Evolutionary conservation across 2,329 filamentous ascomycete species (phyloP).

Genomic region (Trichophyton mentagrophytes): DNA sequence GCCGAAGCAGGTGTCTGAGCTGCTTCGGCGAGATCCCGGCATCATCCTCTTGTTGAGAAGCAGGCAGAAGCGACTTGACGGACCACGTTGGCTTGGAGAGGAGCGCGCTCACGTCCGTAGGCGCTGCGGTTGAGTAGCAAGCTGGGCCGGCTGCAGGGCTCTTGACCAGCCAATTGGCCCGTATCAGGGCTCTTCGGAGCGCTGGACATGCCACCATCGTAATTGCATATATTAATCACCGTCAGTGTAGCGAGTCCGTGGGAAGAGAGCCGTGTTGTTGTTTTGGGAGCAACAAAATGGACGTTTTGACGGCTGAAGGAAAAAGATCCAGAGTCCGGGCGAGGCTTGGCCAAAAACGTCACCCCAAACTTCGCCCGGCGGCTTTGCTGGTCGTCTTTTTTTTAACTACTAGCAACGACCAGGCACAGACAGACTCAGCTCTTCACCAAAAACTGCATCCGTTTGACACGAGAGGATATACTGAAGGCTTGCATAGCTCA

Average conservation of each 20-base stretch:
- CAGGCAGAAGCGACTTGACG: conserved; percentile 53
- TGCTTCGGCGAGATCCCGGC: conserved; percentile 49
- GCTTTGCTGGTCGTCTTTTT: too few relatives aligned
- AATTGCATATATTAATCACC: neutral
- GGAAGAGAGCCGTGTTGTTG: neutral
- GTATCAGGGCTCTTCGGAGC: neutral
- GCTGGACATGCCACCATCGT: neutral
- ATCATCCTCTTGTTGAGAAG: conserved; percentile 18
- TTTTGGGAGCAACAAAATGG: neutral
- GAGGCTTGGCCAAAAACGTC: conserved; percentile 1
- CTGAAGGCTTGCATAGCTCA: neutral
- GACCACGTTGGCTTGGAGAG: conserved; percentile 72
- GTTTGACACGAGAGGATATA: neutral
- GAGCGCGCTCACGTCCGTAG: conserved; percentile 27
- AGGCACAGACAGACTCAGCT: neutral
- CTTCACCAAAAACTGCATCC: neutral
- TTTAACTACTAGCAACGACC: neutral
- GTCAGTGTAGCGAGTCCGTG: neutral
- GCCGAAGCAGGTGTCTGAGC: conserved; percentile 71
- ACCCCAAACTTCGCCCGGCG: neutral
- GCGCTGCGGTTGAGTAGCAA: neutral
- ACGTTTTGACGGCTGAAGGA: neutral
- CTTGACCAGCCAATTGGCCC: neutral
- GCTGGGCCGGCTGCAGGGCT: neutral
- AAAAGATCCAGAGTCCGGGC: neutral